Conservation (phyloP, 768 basidiomycete genomes). For the Neoboletus subvelutipes region DNA sequence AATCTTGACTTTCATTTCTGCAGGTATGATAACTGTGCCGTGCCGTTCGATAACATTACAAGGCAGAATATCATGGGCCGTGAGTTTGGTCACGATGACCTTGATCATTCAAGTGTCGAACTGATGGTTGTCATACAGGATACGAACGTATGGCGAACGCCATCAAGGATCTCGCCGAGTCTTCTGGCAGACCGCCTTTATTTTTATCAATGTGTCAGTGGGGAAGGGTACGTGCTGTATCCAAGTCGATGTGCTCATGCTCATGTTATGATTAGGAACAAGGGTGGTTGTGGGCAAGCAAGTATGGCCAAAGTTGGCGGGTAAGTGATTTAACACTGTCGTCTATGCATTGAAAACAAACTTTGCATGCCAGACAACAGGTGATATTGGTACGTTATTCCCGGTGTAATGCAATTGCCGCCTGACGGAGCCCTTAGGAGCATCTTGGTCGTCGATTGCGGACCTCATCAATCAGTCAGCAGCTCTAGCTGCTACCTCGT, state of each 20-base stretch:
- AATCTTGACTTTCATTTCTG: neutral
- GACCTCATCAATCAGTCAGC: constrained; percentile 54
- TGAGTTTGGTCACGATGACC: constrained; percentile 28
- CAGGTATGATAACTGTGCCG: constrained; percentile 64
- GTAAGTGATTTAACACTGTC: constrained; percentile 35
- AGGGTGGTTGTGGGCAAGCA: constrained; percentile 63
- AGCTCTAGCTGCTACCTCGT: neutral
- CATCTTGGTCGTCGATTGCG: constrained; percentile 51
- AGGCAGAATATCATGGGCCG: constrained; percentile 56
- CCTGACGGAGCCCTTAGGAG: constrained; percentile 29
- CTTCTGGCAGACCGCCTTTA: constrained; percentile 52
- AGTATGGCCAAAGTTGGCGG: constrained; percentile 65
- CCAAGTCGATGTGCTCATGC: neutral
- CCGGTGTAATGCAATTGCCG: neutral
- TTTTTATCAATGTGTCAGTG: constrained; percentile 66
- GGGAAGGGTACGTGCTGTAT: constrained; percentile 49
- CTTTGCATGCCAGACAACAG: constrained; percentile 42
- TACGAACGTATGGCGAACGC: constrained; percentile 62
- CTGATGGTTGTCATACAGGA: constrained; percentile 36
- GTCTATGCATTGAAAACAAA: constrained; percentile 1
- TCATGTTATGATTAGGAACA: constrained; percentile 43
- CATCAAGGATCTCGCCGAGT: constrained; percentile 46
- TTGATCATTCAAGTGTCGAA: neutral
- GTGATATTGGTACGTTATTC: constrained; percentile 42
- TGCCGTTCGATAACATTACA: constrained; percentile 57